These are phyloP conservation scores for Corinectria fuckeliana DNA, from an alignment of 2,329 filamentous ascomycete species.

Conservation along the genomic window DNA sequence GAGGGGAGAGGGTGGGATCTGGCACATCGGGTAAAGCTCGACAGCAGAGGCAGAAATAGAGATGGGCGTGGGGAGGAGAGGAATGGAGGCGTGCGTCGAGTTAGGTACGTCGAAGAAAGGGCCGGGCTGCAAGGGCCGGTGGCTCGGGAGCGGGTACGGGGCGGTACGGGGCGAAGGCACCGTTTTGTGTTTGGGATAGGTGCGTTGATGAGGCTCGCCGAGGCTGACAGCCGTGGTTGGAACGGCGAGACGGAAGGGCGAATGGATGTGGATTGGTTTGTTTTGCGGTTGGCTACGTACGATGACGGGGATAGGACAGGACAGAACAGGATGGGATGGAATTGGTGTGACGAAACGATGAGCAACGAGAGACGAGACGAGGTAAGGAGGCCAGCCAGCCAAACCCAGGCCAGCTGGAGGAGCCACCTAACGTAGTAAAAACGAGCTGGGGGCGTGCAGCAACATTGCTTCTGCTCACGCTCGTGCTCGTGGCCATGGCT, in stretches of 20 bases:
- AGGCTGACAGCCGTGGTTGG: slow-evolving; percentile 1
- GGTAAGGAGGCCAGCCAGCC: background rate
- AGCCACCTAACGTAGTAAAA: background rate
- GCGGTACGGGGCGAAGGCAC: slow-evolving; percentile 23
- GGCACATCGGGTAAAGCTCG: slow-evolving; percentile 35
- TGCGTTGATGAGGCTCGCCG: slow-evolving; percentile 12
- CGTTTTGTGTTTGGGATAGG: slow-evolving; percentile 6
- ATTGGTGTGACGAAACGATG: slow-evolving; percentile 3
- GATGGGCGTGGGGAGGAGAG: slow-evolving; percentile 22
- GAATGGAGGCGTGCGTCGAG: slow-evolving; percentile 27
- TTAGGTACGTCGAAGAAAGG: slow-evolving; percentile 27
- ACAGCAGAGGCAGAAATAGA: slow-evolving; percentile 20
- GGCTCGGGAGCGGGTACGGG: slow-evolving; percentile 33
- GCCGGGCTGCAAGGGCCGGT: slow-evolving; percentile 33
- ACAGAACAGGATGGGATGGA: background rate
- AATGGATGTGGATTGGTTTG: background rate
- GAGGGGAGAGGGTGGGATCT: slow-evolving; percentile 35
- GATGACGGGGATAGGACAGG: background rate
- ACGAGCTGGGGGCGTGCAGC: slow-evolving; percentile 5
- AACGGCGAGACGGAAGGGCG: background rate
- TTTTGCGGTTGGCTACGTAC: background rate
- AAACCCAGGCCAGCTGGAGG: background rate
- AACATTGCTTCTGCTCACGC: too few species aligned
- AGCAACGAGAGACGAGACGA: background rate
- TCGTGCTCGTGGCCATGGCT: background rate